A percentile compares a stretch with the other conserved stretches of the same genome.
Conservation (phyloP, 495 filamentous ascomycete genomes). For the Penicillium steckii region DNA sequence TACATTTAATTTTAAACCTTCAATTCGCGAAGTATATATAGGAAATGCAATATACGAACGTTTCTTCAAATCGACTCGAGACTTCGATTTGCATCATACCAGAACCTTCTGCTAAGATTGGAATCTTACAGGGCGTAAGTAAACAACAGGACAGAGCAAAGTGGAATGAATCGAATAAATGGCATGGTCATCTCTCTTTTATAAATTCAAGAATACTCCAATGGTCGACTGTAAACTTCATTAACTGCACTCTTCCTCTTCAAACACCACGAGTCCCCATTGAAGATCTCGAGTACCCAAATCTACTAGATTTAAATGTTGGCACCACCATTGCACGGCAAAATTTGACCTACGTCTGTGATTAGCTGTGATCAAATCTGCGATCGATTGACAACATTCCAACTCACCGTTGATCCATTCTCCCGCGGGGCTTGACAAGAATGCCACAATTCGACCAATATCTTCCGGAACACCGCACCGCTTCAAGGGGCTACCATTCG, state of each 20-base stretch:
- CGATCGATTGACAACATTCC: not conserved
- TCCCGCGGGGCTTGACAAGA: slow-evolving; percentile 53
- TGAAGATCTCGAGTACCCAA: too few species aligned
- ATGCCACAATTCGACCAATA: slow-evolving; percentile 57
- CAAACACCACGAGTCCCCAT: too few species aligned
- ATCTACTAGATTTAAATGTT: slow-evolving; percentile 23
- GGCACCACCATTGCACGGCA: slow-evolving; percentile 35
- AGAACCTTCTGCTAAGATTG: too few species aligned
- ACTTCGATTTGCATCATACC: too few species aligned
- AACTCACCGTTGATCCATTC: slow-evolving; percentile 62
- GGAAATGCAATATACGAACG: not conserved
- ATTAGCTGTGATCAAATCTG: not conserved
- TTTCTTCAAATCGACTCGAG: not conserved
- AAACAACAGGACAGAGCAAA: too few species aligned
- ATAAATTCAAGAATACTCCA: too few species aligned
- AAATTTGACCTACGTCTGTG: slow-evolving; percentile 27
- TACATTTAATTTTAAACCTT: too few species aligned
- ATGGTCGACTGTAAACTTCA: too few species aligned
- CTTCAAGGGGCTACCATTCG: slow-evolving; percentile 45
- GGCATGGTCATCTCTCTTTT: too few species aligned
- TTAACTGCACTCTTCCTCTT: too few species aligned
- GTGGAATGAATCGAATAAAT: too few species aligned
- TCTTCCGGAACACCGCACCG: slow-evolving; percentile 56
- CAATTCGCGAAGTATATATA: slow-evolving; percentile 3
- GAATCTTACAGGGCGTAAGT: too few species aligned